These are phyloP conservation scores for Penicillium sclerotiorum DNA, from an alignment of 2,329 filamentous ascomycete species.

Conservation along the genomic window DNA sequence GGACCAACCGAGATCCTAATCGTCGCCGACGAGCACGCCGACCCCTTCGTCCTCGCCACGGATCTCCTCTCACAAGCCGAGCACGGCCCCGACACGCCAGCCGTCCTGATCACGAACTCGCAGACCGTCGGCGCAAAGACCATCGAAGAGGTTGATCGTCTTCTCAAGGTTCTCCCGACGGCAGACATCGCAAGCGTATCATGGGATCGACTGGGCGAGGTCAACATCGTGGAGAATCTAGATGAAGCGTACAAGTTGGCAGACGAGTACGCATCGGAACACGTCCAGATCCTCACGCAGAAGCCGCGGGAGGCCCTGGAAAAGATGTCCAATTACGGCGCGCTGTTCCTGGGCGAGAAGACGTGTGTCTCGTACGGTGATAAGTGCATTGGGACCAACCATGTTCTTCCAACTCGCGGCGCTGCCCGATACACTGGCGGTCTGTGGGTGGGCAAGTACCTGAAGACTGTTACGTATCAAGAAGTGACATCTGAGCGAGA, in stretches of 20 bases:
- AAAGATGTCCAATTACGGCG: slow-evolving; percentile 56
- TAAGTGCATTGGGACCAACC: slow-evolving; percentile 60
- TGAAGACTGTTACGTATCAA: slow-evolving; percentile 57
- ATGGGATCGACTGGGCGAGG: slow-evolving; percentile 53
- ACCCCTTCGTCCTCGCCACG: slow-evolving; percentile 50
- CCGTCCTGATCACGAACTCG: slow-evolving; percentile 54
- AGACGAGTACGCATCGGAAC: slow-evolving; percentile 54
- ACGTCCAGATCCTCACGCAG: slow-evolving; percentile 55
- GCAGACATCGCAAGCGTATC: slow-evolving; percentile 47
- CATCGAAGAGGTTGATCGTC: slow-evolving; percentile 40
- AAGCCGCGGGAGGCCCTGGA: slow-evolving; percentile 52
- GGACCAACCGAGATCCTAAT: slow-evolving; percentile 58
- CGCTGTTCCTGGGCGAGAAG: slow-evolving; percentile 55
- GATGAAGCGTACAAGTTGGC: slow-evolving; percentile 50
- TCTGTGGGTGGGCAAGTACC: slow-evolving; percentile 59
- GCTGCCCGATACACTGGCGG: slow-evolving; percentile 56
- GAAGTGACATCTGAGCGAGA: slow-evolving; percentile 49
- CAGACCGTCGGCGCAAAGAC: slow-evolving; percentile 42
- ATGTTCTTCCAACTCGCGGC: slow-evolving; percentile 55
- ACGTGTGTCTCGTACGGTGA: slow-evolving; percentile 59
- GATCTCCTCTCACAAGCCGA: slow-evolving; percentile 55
- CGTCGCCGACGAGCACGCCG: slow-evolving; percentile 52
- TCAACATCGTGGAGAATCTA: slow-evolving; percentile 46
- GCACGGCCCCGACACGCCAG: slow-evolving; percentile 56
- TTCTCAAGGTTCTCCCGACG: slow-evolving; percentile 48